These are phyloP conservation scores for Camellia oleifera DNA, from an alignment of 179 eudicot species.

Conservation along the genomic window DNA sequence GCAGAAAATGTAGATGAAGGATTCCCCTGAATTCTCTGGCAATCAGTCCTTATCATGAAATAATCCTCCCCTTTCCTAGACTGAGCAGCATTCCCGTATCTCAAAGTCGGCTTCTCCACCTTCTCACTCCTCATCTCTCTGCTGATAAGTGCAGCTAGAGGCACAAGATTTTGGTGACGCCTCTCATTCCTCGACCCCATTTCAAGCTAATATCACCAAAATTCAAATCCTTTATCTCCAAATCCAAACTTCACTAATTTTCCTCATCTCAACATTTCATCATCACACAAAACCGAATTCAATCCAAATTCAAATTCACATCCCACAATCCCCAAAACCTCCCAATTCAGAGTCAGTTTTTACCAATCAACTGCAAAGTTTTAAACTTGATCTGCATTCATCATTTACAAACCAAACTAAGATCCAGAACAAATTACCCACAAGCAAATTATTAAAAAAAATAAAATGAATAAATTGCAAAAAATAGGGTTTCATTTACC, in stretches of 20 bases:
- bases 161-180: slow-evolving; percentile 57
- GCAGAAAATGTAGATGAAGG: slow-evolving; percentile 67
- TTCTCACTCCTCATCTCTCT: slow-evolving; percentile 73
- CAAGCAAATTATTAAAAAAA: not conserved
- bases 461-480: not conserved
- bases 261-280: not conserved
- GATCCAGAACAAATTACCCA: slow-evolving; percentile 10
- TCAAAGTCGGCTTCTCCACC: slow-evolving; percentile 74
- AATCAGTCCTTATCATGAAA: slow-evolving; percentile 70
- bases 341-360: not conserved
- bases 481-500: not conserved
- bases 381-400: slow-evolving; percentile 11
- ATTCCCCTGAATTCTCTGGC: slow-evolving; percentile 71
- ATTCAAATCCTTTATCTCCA: not conserved
- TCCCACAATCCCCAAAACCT: not conserved
- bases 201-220: slow-evolving; percentile 1
- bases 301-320: not conserved
- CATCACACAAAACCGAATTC: not conserved
- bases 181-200: slow-evolving; percentile 69
- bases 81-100: slow-evolving; percentile 70
- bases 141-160: slow-evolving; percentile 70
- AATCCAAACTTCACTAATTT: slow-evolving; percentile 7
- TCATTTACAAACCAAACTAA: not conserved
- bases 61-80: slow-evolving; percentile 86
- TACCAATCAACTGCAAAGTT: not conserved